Evolutionary conservation across 2,329 filamentous ascomycete genomes (phyloP).

Genomic region (Simplicillium sp.): DNA sequence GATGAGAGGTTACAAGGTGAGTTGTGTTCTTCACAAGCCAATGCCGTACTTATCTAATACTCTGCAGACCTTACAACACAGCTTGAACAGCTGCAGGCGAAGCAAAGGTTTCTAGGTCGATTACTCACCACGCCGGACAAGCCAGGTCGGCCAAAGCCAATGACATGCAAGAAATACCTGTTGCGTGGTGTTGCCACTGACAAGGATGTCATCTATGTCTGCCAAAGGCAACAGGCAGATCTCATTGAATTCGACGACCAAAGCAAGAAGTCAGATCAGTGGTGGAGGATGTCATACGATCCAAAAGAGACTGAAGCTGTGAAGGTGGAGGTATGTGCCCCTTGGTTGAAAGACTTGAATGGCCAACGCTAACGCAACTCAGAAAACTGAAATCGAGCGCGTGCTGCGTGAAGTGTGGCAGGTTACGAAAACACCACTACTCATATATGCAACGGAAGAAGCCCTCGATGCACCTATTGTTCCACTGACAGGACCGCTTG

Average conservation of each 20-base stretch:
- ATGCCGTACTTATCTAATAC: slow-evolving; percentile 11
- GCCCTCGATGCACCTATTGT: slow-evolving; percentile 26
- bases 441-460: slow-evolving; percentile 45
- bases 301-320: slow-evolving; percentile 26
- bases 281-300: slow-evolving; percentile 43
- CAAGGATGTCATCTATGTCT: slow-evolving; percentile 39
- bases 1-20: slow-evolving; percentile 23
- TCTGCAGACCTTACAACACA: slow-evolving; percentile 18
- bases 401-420: slow-evolving; percentile 36
- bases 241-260: slow-evolving; percentile 30
- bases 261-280: slow-evolving; percentile 32
- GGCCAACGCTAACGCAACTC: slow-evolving; percentile 9
- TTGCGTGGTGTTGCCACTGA: slow-evolving; percentile 42
- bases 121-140: slow-evolving; percentile 30
- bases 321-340: slow-evolving; percentile 35
- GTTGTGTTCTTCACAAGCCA: too few relatives aligned
- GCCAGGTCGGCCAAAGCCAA: slow-evolving; percentile 22
- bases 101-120: slow-evolving; percentile 25
- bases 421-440: slow-evolving; percentile 35
- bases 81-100: slow-evolving; percentile 20
- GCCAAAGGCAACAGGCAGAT: slow-evolving; percentile 29
- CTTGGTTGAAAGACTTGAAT: neutral
- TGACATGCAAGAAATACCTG: slow-evolving; percentile 34
- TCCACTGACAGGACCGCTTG: slow-evolving; percentile 26
- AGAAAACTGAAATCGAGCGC: slow-evolving; percentile 38